Conservation (phyloP, 1,139 yeast genomes). For the Geotrichum bryndzae region DNA sequence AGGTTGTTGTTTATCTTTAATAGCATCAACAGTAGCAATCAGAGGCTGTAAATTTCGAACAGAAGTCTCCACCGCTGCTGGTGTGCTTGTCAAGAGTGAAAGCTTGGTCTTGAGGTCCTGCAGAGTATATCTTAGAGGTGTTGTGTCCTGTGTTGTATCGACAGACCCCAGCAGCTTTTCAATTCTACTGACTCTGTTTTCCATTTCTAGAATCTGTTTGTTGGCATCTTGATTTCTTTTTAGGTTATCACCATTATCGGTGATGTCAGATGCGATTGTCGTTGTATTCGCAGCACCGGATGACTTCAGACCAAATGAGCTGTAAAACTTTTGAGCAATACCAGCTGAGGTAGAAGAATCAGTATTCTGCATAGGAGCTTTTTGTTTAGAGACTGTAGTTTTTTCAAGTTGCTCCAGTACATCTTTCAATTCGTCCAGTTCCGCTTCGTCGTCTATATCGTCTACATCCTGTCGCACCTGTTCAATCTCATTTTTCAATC, state of each 20-base stretch:
- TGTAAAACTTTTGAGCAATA: neutral
- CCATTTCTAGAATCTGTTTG: constrained; percentile 3
- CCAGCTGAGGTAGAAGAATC: neutral
- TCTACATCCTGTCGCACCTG: constrained; percentile 8
- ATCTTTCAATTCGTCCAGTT: constrained; percentile 4
- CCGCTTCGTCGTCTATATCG: constrained; percentile 7
- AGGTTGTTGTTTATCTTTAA: neutral
- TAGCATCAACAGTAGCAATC: constrained; percentile 4
- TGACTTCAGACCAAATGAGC: neutral
- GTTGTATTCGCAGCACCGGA: neutral
- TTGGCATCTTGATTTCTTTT: neutral
- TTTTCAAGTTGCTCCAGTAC: constrained; percentile 1
- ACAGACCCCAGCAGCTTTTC: constrained; percentile 11
- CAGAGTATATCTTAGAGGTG: constrained; percentile 6
- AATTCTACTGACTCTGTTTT: constrained; percentile 4
- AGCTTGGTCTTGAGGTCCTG: constrained; percentile 11
- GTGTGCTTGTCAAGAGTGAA: constrained; percentile 13
- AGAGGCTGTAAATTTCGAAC: constrained; percentile 7
- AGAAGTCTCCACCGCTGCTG: constrained; percentile 10
- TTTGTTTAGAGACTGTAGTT: neutral
- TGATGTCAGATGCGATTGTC: neutral
- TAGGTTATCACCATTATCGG: neutral
- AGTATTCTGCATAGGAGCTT: neutral
- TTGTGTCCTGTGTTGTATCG: neutral
- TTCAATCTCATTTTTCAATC: constrained; percentile 2